Evolutionary conservation across 2,329 filamentous ascomycete species (phyloP).

Genomic region (Cercospora citrullina): DNA sequence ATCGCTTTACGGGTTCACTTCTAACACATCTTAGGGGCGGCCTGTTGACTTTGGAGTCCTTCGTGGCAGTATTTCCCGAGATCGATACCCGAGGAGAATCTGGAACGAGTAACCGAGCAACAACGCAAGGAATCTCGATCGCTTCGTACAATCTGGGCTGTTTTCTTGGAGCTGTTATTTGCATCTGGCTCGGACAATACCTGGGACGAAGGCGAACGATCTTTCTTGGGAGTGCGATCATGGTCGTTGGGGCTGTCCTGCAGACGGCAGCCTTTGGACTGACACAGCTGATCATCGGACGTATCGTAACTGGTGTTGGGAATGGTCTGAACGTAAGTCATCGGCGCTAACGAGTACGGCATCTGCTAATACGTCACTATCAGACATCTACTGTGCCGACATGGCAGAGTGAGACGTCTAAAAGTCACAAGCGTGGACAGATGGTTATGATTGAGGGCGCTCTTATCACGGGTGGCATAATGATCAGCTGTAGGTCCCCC

Average conservation of each 20-base stretch:
- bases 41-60: conserved; percentile 45
- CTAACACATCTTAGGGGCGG: conserved; percentile 35
- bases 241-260: conserved; percentile 52
- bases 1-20: not conserved
- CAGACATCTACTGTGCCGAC: conserved; percentile 44
- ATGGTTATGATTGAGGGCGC: conserved; percentile 47
- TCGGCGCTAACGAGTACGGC: not conserved
- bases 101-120: conserved; percentile 19
- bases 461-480: conserved; percentile 42
- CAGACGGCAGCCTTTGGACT: conserved; percentile 49
- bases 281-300: conserved; percentile 50
- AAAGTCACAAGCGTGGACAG: conserved; percentile 49
- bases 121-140: conserved; percentile 24
- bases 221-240: conserved; percentile 51
- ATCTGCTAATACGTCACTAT: not conserved
- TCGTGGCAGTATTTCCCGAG: conserved; percentile 45
- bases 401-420: conserved; percentile 55
- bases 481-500: conserved; percentile 35
- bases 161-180: conserved; percentile 52
- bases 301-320: conserved; percentile 55
- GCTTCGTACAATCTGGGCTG: conserved; percentile 45
- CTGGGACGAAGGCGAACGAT: conserved; percentile 55
- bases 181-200: conserved; percentile 53
- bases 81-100: conserved; percentile 37
- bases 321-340: conserved; percentile 52